A percentile compares a stretch with the other conserved stretches of the same genome.
Evolutionary conservation across 179 eudicot species (phyloP).

Genomic region (Amaranthus tricolor): DNA sequence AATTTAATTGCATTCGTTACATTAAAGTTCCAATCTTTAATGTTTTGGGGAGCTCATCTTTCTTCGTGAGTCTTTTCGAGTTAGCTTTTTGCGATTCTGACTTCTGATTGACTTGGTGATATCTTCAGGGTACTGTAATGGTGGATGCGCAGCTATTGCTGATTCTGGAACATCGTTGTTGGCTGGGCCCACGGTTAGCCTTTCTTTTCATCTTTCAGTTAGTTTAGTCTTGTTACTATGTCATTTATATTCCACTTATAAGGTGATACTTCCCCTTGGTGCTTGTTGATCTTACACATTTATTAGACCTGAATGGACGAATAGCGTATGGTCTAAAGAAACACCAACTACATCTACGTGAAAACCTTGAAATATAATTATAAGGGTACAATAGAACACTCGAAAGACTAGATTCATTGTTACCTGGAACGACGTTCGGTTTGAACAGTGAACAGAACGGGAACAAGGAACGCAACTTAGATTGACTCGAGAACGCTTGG

Average conservation of each 20-base stretch:
- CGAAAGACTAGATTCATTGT: no score
- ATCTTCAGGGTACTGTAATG: conserved; percentile 40
- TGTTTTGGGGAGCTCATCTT: no score
- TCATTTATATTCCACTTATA: not conserved
- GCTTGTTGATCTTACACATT: not conserved
- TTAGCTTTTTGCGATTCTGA: not conserved
- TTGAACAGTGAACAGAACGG: no score
- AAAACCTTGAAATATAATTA: no score
- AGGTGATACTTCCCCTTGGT: not conserved
- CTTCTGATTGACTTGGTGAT: not conserved
- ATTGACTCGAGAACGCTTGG: no score
- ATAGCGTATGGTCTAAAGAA: no score
- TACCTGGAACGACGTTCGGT: no score
- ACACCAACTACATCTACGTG: no score
- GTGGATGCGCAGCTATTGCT: conserved; percentile 53
- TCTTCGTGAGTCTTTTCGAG: not conserved
- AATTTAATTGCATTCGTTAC: not conserved
- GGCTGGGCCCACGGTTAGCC: conserved; percentile 48
- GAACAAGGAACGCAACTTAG: no score
- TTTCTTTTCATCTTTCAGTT: not conserved
- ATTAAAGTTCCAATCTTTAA: not conserved
- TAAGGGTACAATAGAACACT: no score
- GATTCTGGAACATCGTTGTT: conserved; percentile 57
- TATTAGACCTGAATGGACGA: no score
- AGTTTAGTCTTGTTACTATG: no score